phyloP scores from a whole-genome alignment of 345 rosid genomes.

The Salix caprea region DNA sequence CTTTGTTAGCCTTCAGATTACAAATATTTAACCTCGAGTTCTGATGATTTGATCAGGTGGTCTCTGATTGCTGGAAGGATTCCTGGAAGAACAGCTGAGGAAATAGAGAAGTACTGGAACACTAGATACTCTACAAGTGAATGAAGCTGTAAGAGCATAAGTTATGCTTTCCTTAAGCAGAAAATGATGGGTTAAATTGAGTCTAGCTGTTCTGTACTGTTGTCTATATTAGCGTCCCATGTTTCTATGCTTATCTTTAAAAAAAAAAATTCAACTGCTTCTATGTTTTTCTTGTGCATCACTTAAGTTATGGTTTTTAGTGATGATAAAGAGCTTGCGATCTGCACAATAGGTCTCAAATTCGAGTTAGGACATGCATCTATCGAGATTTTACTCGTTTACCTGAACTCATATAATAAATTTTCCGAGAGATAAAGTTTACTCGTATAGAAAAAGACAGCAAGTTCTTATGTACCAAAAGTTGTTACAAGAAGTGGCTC shows the following conservation, averaged over 20 bases:
- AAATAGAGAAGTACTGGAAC: conserved; percentile 55
- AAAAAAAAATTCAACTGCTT: background rate
- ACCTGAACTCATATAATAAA: too few species aligned
- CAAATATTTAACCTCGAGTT: background rate
- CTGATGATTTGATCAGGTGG: conserved; percentile 35
- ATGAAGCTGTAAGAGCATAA: background rate
- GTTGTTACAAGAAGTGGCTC: background rate
- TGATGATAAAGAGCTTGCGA: accelerated
- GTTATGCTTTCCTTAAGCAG: background rate
- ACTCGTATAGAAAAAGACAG: too few species aligned
- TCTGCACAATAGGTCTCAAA: accelerated
- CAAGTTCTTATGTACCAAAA: too few species aligned
- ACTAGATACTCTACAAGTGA: conserved; percentile 41
- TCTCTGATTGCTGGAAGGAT: conserved; percentile 68
- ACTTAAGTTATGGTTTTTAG: too few species aligned
- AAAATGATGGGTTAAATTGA: background rate
- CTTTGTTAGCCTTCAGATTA: background rate
- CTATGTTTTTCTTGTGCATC: background rate
- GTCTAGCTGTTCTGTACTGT: background rate
- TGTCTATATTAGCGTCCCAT: background rate
- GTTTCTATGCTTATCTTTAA: background rate
- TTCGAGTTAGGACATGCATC: accelerated
- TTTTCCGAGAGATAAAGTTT: too few species aligned
- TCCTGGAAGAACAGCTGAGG: conserved; percentile 59
- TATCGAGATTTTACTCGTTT: accelerated